Percentiles rank a stretch among this genome's conserved stretches.
These are phyloP conservation scores for Lentinula novae-zelandiae DNA, from an alignment of 1,284 basidiomycete species.

Conservation along the genomic window DNA sequence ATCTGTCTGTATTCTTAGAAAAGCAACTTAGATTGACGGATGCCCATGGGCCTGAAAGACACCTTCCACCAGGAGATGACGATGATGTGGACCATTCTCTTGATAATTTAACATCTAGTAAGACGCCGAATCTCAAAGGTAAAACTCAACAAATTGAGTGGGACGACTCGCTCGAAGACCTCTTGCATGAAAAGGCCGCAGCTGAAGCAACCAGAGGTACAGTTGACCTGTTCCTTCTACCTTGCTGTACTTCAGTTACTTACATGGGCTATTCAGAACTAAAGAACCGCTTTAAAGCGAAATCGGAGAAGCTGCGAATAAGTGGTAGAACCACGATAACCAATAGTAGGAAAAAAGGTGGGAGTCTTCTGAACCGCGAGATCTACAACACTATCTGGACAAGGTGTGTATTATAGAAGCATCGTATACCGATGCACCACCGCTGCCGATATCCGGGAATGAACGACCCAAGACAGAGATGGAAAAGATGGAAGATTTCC, in stretches of 20 bases:
- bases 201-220: constrained; percentile 72
- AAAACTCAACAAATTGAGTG: constrained; percentile 61
- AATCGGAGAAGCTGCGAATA: constrained; percentile 45
- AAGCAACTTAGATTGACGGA: constrained; percentile 54
- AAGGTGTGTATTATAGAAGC: constrained; percentile 21
- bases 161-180: constrained; percentile 59
- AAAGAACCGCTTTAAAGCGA: constrained; percentile 62
- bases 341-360: constrained; percentile 31
- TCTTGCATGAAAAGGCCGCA: constrained; percentile 63
- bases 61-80: constrained; percentile 35
- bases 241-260: not conserved
- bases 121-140: constrained; percentile 48
- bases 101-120: constrained; percentile 40
- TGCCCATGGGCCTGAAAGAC: constrained; percentile 21
- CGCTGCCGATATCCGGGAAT: constrained; percentile 40
- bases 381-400: constrained; percentile 7
- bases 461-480: constrained; percentile 42
- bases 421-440: constrained; percentile 48
- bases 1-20: constrained; percentile 62
- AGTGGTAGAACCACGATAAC: constrained; percentile 25
- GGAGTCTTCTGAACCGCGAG: constrained; percentile 9
- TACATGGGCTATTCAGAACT: constrained; percentile 43
- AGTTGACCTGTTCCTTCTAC: not conserved
- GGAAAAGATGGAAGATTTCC: constrained; percentile 66
- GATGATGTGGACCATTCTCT: constrained; percentile 63